Evolutionary conservation across 208 protist species (phyloP).

Genomic region (Acanthamoeba lenticulata): DNA sequence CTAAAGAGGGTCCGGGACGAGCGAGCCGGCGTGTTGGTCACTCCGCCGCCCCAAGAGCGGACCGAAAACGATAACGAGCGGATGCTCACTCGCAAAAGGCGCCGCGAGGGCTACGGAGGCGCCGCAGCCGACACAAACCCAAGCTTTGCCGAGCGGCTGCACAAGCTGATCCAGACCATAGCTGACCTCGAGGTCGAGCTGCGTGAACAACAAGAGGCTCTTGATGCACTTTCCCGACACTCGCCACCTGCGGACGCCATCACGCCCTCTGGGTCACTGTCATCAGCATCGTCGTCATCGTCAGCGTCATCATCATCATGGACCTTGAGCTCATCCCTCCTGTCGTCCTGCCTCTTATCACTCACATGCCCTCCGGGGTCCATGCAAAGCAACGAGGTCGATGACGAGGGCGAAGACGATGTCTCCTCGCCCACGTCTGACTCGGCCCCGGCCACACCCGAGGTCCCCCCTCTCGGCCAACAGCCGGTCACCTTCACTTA

Average conservation of each 20-base stretch:
- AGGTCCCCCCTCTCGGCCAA: background rate
- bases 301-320: background rate
- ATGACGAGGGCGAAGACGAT: background rate
- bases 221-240: background rate
- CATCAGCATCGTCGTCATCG: too few species aligned
- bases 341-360: background rate
- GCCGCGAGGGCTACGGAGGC: background rate
- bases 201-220: background rate
- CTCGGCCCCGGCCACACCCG: background rate
- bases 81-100: background rate
- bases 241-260: background rate
- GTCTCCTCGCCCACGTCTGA: background rate
- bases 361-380: background rate
- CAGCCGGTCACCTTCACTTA: slow-evolving; percentile 18
- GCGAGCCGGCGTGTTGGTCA: background rate
- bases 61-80: background rate
- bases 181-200: background rate
- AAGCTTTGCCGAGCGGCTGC: background rate
- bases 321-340: background rate
- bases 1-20: background rate
- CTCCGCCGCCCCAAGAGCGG: background rate
- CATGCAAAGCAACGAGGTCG: background rate
- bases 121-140: background rate
- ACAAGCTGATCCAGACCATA: background rate
- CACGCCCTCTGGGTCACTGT: too few species aligned